A percentile compares a stretch with the other conserved stretches of the same genome.
Conservation (phyloP, 2,329 filamentous ascomycete genomes). For the Colletotrichum sp. region DNA sequence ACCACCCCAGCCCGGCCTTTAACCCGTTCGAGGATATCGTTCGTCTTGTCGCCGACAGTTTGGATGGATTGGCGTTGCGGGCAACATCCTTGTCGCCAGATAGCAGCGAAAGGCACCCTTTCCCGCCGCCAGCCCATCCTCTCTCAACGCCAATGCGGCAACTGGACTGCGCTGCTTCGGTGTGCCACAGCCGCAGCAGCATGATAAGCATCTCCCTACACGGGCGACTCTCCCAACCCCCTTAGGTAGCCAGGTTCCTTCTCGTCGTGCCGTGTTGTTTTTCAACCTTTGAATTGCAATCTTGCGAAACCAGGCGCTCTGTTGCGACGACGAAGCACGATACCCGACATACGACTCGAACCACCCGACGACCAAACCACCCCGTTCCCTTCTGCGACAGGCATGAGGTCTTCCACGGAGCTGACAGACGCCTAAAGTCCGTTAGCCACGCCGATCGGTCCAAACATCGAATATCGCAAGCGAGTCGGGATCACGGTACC, state of each 20-base stretch:
- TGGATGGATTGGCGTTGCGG: background rate
- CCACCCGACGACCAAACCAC: background rate
- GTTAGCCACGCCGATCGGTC: background rate
- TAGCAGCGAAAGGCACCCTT: conserved; percentile 3
- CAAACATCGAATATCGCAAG: background rate
- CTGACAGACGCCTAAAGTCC: background rate
- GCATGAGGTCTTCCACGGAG: conserved; percentile 7
- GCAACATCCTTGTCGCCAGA: conserved; percentile 17
- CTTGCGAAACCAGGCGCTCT: background rate
- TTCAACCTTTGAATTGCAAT: background rate
- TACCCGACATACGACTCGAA: background rate
- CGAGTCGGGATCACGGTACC: background rate
- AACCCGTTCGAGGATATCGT: background rate
- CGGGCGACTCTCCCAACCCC: conserved; percentile 8
- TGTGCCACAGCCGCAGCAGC: background rate
- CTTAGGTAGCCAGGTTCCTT: background rate
- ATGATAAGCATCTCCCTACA: conserved; percentile 18
- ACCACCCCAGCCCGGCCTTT: background rate
- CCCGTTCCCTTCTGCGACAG: background rate
- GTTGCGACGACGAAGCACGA: background rate
- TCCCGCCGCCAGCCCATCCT: background rate
- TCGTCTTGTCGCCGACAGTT: background rate
- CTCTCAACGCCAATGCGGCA: conserved; percentile 17
- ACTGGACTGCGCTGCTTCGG: background rate
- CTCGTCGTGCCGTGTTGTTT: background rate